These are phyloP conservation scores for Magnaporthiopsis rhizophila DNA, from an alignment of 2,329 filamentous ascomycete genomes.

Conservation along the genomic window DNA sequence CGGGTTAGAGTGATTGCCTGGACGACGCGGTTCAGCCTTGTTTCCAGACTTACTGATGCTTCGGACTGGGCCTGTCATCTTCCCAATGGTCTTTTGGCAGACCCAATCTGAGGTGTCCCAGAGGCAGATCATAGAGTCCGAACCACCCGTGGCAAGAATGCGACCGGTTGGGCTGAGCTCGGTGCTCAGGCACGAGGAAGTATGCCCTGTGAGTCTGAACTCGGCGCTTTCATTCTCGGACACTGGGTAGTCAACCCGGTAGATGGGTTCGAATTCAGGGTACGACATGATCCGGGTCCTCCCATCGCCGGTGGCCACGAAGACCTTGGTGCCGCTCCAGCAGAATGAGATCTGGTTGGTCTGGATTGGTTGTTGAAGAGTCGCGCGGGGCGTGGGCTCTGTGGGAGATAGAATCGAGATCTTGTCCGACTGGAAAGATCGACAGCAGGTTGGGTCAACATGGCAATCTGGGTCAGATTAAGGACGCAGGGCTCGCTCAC, in stretches of 20 bases:
- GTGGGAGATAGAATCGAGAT: conserved; percentile 56
- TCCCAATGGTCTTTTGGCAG: conserved; percentile 62
- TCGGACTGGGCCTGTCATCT: conserved; percentile 61
- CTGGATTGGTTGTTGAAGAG: conserved; percentile 53
- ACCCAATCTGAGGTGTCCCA: conserved; percentile 77
- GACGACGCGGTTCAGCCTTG: not conserved
- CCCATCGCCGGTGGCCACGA: conserved; percentile 65
- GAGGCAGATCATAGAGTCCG: conserved; percentile 65
- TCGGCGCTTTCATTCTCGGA: conserved; percentile 29
- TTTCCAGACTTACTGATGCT: conserved; percentile 49
- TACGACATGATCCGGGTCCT: conserved; percentile 62
- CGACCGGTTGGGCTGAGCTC: conserved; percentile 64
- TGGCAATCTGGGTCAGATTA: not conserved
- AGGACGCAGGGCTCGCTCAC: conserved; percentile 30
- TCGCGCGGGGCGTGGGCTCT: conserved; percentile 44
- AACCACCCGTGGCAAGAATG: conserved; percentile 66
- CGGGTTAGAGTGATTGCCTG: conserved; percentile 13
- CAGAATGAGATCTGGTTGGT: conserved; percentile 70
- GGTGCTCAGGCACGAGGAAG: conserved; percentile 60
- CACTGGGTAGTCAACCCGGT: conserved; percentile 38
- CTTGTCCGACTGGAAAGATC: conserved; percentile 43
- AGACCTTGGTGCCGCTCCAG: conserved; percentile 63
- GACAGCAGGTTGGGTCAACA: not conserved
- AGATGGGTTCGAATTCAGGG: conserved; percentile 50
- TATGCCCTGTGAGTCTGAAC: conserved; percentile 64